phyloP scores from a whole-genome alignment of 208 protist genomes.

The Vickermania spadyakhi region DNA sequence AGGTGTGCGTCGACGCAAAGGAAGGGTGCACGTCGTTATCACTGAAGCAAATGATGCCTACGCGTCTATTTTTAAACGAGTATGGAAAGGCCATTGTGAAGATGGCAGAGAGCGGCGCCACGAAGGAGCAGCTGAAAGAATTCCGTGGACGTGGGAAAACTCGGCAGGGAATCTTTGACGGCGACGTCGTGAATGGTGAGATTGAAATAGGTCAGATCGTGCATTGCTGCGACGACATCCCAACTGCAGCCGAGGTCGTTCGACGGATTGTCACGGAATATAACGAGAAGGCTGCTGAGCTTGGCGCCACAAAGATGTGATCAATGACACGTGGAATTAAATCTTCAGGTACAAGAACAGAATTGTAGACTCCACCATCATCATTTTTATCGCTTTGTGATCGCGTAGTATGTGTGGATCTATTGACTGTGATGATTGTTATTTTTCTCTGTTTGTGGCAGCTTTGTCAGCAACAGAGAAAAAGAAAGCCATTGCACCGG shows the following conservation, averaged over 20 bases:
- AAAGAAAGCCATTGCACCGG: too few species aligned
- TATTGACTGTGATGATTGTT: too few species aligned
- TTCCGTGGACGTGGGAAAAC: conserved; percentile 38
- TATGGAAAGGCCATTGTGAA: conserved; percentile 34
- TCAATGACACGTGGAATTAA: neutral
- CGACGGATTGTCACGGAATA: conserved; percentile 42
- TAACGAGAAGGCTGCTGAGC: conserved; percentile 12
- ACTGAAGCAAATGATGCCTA: conserved; percentile 50
- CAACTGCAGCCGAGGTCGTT: conserved; percentile 26
- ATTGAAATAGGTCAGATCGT: conserved; percentile 61
- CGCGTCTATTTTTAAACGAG: conserved; percentile 45
- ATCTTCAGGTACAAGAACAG: too few species aligned
- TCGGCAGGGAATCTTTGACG: conserved; percentile 42
- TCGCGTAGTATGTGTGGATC: too few species aligned
- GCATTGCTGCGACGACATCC: conserved; percentile 27
- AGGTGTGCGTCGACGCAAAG: conserved; percentile 17
- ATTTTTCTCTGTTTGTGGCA: too few species aligned
- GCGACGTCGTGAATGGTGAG: conserved; percentile 43
- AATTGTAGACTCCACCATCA: too few species aligned
- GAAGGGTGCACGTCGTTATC: conserved; percentile 59
- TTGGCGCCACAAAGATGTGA: conserved; percentile 18
- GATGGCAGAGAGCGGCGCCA: conserved; percentile 27
- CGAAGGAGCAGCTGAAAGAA: conserved; percentile 23
- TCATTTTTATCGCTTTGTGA: too few species aligned
- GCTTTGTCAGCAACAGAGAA: too few species aligned